Percentiles rank a stretch among this genome's conserved stretches.
phyloP scores from a whole-genome alignment of 805 yeast species.

The Wickerhamomyces canadensis region DNA sequence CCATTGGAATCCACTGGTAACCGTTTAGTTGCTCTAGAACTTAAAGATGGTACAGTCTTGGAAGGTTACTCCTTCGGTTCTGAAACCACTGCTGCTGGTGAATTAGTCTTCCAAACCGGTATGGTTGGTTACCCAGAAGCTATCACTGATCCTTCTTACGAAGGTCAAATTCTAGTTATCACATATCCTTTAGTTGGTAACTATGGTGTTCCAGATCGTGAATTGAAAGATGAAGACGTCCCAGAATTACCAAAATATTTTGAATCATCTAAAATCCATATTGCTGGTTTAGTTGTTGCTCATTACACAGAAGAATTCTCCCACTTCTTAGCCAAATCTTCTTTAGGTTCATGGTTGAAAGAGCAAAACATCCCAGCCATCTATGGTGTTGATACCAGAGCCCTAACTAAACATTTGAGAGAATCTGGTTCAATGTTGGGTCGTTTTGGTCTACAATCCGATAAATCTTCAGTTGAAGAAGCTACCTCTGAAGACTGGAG shows the following conservation, averaged over 20 bases:
- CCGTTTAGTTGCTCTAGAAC: slow-evolving; percentile 80
- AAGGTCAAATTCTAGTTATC: slow-evolving; percentile 94
- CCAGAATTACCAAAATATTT: slow-evolving; percentile 83
- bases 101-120: slow-evolving; percentile 98
- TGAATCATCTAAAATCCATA: slow-evolving; percentile 87
- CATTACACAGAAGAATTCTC: slow-evolving; percentile 95
- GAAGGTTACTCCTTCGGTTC: slow-evolving; percentile 99
- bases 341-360: slow-evolving; percentile 90
- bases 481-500: slow-evolving; percentile 47
- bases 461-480: slow-evolving; percentile 26
- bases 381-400: slow-evolving; percentile 96
- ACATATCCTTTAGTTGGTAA: slow-evolving; percentile 97
- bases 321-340: slow-evolving; percentile 87
- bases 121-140: slow-evolving; percentile 99
- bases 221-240: slow-evolving; percentile 65
- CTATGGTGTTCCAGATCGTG: slow-evolving; percentile 96
- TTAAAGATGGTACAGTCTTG: slow-evolving; percentile 77
- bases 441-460: slow-evolving; percentile 65
- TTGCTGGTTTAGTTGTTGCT: slow-evolving; percentile 95
- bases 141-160: slow-evolving; percentile 96
- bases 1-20: slow-evolving; percentile 82
- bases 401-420: slow-evolving; percentile 89
- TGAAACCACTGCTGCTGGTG: slow-evolving; percentile 84
- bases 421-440: slow-evolving; percentile 91
- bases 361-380: slow-evolving; percentile 91